Evolutionary conservation across 495 filamentous ascomycete species (phyloP), one percentile per base, ranked within the genome.

Genomic region (Cercophora samala): DNA sequence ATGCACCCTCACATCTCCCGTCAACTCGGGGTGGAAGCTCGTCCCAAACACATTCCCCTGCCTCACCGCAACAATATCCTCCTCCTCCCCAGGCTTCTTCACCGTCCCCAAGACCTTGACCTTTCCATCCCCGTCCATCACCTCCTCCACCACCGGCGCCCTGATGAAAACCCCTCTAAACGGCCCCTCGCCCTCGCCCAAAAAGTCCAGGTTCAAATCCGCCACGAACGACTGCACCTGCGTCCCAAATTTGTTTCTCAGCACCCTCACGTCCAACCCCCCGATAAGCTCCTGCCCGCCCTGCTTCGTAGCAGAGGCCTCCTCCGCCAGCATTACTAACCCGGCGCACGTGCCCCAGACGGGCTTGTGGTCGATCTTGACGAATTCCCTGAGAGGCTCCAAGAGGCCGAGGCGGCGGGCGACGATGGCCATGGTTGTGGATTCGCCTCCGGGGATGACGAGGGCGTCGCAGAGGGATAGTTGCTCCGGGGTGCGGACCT

Each of bases 311-410:
- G 88, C 84, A 74, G 93, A 94, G 23, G 95, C 96, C 55, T 89
- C 87, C 74, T 97, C 93, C 15, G 92, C 88, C 58, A 99, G 89
- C 51, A 98, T 79, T 68, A 99, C 97, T 64, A 99, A 83, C 5
- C 95, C 95, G 23, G 95, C 95, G 75, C 95, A 99, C 24, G 95
- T 98, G 15, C 95, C 95, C 95, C 95, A 99, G 19, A 89, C 91
- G 21, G 96, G 93, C 74, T 91, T 93, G 70, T 89, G 85, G 60
- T 86, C 70, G n/a, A 89, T 81, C 91, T 98, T 99, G 73, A 99
- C 95, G 77, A 97, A 99, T 15, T 95, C 85, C 55, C 94, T 82
- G 66, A 99, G 78, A 3, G 92, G 93, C 67, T 96, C 93, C 59
- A 99, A 78, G 53, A 99, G 75, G 18, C 89, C 87, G 2, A 89